Base-by-base conservation (phyloP, 257 asterid genomes). In the Oldenlandia corymbosa region DNA sequence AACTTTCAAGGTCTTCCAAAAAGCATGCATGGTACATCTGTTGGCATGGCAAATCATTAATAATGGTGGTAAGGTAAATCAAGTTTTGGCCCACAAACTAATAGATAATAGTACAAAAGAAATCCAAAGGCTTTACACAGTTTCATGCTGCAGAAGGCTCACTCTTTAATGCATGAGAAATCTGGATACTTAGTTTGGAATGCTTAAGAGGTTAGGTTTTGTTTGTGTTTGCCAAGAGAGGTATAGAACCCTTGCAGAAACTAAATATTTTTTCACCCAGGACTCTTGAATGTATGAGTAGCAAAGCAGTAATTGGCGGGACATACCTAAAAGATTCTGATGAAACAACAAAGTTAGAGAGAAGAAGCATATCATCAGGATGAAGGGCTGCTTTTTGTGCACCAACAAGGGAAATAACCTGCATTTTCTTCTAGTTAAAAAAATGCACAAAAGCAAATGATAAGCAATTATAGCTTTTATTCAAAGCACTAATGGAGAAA, bases 381-480 rank as follows among this genome's bases (percentile, higher is more conserved):
- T 90, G 94, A 63, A 90, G 96, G 48, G 95, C 85, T 47, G 91
- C 95, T 73, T 87, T 93, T 65, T 87, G 96, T 67, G 96, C 92
- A 45, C 99, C 95, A 66, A 85, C 90, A 81, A 93, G 92, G 84
- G 94, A 83, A 79, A 93, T 79, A 54, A 93, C 99, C 99, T 92
- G 95, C 83, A 81, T 73, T 71, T 48, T 26, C 17, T 47, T 60
- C 34, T 41, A 60, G 13, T 52, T n/a, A 62, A 2, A 43, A 27
- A 13, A 24, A n/a, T 50, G 31, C 63, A 41, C 3, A 21, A 46
- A 12, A 30, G 24, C 27, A 16, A 64, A 32, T 64, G 34, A 48
- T 7, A 31, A 27, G 16, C 17, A 49, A 2, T 20, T 42, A 58
- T 30, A 45, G 59, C 23, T 21, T 12, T 24, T 31, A 45, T 16